Conservation (phyloP, 371 early-diverging fungal species). For the Mucor ambiguus region DNA sequence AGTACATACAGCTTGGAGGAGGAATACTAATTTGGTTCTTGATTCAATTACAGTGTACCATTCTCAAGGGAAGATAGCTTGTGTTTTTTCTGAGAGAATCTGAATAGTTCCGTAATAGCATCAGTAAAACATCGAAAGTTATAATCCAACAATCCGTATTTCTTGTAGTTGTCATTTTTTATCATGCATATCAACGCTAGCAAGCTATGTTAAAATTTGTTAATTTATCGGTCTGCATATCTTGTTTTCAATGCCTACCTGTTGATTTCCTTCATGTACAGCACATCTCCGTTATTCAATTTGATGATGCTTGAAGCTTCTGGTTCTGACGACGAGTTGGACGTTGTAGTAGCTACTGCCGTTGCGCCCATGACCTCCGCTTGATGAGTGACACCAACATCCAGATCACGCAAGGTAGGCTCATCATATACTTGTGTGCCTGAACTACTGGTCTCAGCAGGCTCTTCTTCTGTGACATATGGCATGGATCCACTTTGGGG, state of each 20-base stretch:
- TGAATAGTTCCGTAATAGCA: constrained; percentile 59
- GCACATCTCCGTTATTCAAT: constrained; percentile 77
- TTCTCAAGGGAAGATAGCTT: background rate
- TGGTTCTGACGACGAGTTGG: constrained; percentile 7
- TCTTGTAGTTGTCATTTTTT: constrained; percentile 83
- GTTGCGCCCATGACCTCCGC: background rate
- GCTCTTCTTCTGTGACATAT: background rate
- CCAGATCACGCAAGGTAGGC: constrained; percentile 2
- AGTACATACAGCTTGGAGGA: no score
- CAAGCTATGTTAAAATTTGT: constrained; percentile 38
- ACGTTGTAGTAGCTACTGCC: background rate
- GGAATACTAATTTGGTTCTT: no score
- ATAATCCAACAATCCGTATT: constrained; percentile 85
- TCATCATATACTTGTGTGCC: background rate
- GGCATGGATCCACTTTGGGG: constrained; percentile 19
- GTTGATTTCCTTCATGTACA: constrained; percentile 82
- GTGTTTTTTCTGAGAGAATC: constrained; percentile 10
- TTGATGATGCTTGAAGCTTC: constrained; percentile 63
- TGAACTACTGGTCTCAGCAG: background rate
- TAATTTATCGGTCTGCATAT: background rate
- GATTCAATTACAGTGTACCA: no score
- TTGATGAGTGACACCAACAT: background rate
- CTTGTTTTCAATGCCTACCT: constrained; percentile 34
- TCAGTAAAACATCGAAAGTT: constrained; percentile 79
- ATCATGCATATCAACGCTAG: constrained; percentile 80